Evolutionary conservation across 2,329 filamentous ascomycete genomes (phyloP).

Genomic region (Clarireedia homoeocarpa): DNA sequence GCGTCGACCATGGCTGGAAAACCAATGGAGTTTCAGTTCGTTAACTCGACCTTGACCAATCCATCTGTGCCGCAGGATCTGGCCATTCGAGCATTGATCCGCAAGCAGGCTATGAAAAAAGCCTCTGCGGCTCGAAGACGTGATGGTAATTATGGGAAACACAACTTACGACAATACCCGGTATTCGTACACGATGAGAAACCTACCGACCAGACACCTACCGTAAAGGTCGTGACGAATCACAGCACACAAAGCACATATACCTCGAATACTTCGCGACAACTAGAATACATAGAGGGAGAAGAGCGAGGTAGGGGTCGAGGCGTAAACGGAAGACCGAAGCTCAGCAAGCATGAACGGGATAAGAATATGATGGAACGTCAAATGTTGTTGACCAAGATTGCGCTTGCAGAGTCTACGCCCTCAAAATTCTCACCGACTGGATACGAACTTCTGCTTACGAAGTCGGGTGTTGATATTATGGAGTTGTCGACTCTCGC

Average conservation of each 20-base stretch:
- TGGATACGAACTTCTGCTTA: slow-evolving; percentile 23
- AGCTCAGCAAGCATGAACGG: background rate
- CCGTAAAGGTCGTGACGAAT: background rate
- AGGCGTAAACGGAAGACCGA: background rate
- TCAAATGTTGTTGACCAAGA: slow-evolving; percentile 1
- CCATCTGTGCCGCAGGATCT: slow-evolving; percentile 19
- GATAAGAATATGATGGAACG: background rate
- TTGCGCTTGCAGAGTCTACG: background rate
- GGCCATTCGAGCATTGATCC: slow-evolving; percentile 25
- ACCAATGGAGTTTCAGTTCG: slow-evolving; percentile 21
- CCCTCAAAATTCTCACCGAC: slow-evolving; percentile 15
- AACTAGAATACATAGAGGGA: background rate
- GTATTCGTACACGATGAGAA: slow-evolving; percentile 17
- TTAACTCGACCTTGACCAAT: slow-evolving; percentile 21
- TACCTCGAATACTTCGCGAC: background rate
- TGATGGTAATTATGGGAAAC: slow-evolving; percentile 28
- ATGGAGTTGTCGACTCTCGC: slow-evolving; percentile 25
- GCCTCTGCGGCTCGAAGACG: slow-evolving; percentile 27
- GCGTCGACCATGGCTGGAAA: slow-evolving; percentile 6
- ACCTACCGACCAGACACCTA: background rate
- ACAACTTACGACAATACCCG: slow-evolving; percentile 27
- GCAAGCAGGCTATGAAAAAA: slow-evolving; percentile 34
- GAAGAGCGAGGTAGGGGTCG: background rate
- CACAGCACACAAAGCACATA: background rate
- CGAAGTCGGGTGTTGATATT: slow-evolving; percentile 22